These are phyloP conservation scores for Arxiozyma bovina DNA, from an alignment of 1,139 yeast genomes.

Conservation along the genomic window DNA sequence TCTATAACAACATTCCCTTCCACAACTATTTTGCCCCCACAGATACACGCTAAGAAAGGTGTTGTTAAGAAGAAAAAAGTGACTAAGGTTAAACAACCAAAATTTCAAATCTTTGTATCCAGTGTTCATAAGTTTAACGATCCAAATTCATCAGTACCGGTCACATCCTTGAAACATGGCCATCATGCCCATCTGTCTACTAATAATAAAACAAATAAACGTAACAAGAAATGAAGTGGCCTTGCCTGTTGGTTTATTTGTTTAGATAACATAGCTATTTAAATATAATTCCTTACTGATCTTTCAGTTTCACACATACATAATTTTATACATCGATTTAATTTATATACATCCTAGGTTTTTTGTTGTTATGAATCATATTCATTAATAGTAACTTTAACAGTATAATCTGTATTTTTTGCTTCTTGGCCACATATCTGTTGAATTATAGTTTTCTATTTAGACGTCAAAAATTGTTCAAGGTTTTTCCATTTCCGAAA, in stretches of 20 bases:
- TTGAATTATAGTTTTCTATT: no score
- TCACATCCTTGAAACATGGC: background rate
- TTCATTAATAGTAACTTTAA: no score
- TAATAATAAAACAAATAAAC: constrained; percentile 7
- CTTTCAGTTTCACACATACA: background rate
- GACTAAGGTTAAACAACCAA: constrained; percentile 23
- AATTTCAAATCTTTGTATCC: constrained; percentile 31
- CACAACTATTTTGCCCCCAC: constrained; percentile 6
- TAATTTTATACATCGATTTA: background rate
- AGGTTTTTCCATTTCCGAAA: background rate
- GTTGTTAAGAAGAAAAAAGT: constrained; percentile 14
- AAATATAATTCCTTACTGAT: background rate
- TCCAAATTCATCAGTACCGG: constrained; percentile 10
- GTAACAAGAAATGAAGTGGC: constrained; percentile 4
- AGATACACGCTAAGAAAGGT: background rate
- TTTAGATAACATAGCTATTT: background rate
- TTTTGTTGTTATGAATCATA: background rate
- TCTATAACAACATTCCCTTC: constrained; percentile 5
- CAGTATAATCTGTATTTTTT: no score
- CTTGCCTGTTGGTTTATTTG: background rate
- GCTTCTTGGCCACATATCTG: background rate
- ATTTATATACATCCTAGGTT: background rate
- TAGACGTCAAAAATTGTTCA: background rate
- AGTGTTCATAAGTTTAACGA: constrained; percentile 27
- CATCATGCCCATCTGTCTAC: constrained; percentile 1